Evolutionary conservation across 2,329 filamentous ascomycete genomes (phyloP).

Genomic region (Sclerotinia glacialis): DNA sequence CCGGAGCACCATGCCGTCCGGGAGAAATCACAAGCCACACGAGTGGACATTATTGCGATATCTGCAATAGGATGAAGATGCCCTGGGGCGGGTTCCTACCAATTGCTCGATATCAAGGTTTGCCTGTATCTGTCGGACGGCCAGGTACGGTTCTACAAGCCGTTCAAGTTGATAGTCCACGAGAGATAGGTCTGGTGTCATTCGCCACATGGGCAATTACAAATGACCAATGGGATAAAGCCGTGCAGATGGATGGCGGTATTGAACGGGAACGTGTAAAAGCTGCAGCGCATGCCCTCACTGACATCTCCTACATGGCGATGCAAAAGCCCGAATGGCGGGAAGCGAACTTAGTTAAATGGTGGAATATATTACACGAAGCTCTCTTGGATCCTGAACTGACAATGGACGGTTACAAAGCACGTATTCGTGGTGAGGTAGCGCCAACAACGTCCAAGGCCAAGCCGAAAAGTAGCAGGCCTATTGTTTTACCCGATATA

Average conservation of each 20-base stretch:
- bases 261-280: neutral
- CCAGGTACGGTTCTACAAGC: neutral
- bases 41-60: neutral
- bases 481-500: neutral
- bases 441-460: neutral
- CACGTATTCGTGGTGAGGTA: neutral
- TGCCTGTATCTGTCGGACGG: neutral
- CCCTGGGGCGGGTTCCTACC: neutral
- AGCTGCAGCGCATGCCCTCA: neutral
- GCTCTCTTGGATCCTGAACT: neutral
- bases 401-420: neutral
- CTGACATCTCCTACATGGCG: neutral
- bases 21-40: neutral
- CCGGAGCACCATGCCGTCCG: neutral
- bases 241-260: neutral
- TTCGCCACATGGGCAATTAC: conserved; percentile 5
- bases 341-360: neutral
- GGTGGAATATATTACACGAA: conserved; percentile 10
- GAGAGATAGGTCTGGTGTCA: neutral
- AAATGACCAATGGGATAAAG: neutral
- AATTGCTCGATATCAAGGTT: neutral
- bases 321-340: neutral
- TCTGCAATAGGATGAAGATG: conserved; percentile 10
- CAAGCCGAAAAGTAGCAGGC: neutral
- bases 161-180: neutral